Base-by-base conservation (phyloP, 2,329 filamentous ascomycete species). In the Myriosclerotinia scirpicola region DNA sequence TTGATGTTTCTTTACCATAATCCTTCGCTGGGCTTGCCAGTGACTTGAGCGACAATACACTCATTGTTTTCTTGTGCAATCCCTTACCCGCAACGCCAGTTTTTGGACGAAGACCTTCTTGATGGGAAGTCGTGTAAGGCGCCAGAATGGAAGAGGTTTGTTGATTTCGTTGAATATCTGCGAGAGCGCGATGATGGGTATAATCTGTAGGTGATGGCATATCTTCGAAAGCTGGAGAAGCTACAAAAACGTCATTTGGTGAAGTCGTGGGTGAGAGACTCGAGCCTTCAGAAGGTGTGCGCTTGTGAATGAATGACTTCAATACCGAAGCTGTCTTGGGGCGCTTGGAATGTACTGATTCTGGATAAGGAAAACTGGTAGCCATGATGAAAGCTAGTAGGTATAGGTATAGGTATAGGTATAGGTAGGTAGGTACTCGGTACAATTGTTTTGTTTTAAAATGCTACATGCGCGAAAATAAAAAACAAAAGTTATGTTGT, bases 111-210 rank as follows among this genome's bases (percentile, higher is more conserved):
- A 71, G 69, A 7, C 76, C 76, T 62, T 79, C 77, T 67, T 75
- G 74, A 11, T 75, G 74, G 9, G 73, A 73, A 67, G 80, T 82
- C 54, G 76, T 77, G 15, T 56, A 55, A 1, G 80, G 78, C 22
- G 81, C 79, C 22, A 79, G 75, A 34, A 77, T 75, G 30, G 75
- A 72, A 58, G 78, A 74, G 66, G 79, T 80, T 70, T 71, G 77
- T 66, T 82, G 81, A 74, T 87, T 87, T 67, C 84, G 81, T 67
- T 84, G 83, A 54, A 87, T 80, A 74, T 88, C 86, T 59, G 81
- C 81, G 20, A 88, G 78, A 64, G 85, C 82, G 44, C 80, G 76
- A 7, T 80, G 77, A 62, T 80, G 78, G 20, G 71, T 70, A 70
- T 73, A 71, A 65, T 77, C 71, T 69, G 76, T 46, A 76, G 76